Percentiles rank a stretch among this genome's conserved stretches.
Evolutionary conservation across 352 stramenopile genomes (phyloP).

Genomic region (Detonula confervacea): DNA sequence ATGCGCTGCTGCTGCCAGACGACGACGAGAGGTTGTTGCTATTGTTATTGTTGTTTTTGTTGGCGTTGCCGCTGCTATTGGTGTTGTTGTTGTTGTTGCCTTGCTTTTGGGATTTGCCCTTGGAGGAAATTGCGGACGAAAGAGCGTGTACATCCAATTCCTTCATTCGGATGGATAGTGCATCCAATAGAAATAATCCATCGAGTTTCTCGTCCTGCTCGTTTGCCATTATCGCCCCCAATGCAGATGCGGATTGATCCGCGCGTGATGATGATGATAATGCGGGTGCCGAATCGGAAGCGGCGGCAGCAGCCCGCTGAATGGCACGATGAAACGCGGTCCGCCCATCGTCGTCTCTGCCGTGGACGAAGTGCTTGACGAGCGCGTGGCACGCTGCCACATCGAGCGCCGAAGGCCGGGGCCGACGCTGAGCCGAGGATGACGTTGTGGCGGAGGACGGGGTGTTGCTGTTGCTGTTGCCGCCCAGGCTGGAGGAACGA

Average conservation of each 20-base stretch:
- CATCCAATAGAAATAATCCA: conserved; percentile 39
- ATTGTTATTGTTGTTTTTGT: not conserved
- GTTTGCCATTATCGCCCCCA: not conserved
- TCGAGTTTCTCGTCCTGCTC: conserved; percentile 12
- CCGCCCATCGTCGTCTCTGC: not conserved
- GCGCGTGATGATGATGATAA: too few species aligned
- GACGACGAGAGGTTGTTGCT: conserved; percentile 15
- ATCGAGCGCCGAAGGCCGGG: not conserved
- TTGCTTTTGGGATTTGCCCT: not conserved
- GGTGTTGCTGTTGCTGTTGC: not conserved
- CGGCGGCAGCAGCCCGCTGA: not conserved
- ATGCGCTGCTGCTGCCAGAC: too few species aligned
- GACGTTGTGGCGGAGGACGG: conserved; percentile 8
- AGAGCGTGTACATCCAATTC: conserved; percentile 30
- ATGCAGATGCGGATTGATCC: too few species aligned
- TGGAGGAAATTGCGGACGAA: not conserved
- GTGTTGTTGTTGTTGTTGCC: conserved; percentile 1
- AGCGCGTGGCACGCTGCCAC: conserved; percentile 2
- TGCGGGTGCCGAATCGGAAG: too few species aligned
- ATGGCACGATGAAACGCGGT: conserved; percentile 31
- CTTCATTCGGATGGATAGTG: conserved; percentile 21
- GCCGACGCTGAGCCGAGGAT: conserved; percentile 22
- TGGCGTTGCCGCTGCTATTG: conserved; percentile 6
- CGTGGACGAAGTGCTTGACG: conserved; percentile 41
- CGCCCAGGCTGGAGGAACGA: conserved; percentile 36